Evolutionary conservation across 2,329 filamentous ascomycete genomes (phyloP).

Genomic region (Beauveria sp.): DNA sequence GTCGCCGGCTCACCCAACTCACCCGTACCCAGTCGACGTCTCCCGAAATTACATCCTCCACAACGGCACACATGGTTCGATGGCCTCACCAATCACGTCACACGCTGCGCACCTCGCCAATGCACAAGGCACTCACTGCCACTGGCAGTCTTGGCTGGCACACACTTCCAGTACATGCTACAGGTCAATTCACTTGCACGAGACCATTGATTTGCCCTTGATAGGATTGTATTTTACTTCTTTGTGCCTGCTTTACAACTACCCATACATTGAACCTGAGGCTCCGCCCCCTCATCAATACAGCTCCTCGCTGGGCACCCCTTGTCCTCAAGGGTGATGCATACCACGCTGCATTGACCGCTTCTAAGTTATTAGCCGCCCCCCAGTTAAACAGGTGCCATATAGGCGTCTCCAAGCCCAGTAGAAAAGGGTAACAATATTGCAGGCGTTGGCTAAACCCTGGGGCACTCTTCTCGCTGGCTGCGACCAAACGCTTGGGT

Average conservation of each 20-base stretch:
- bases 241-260: slow-evolving; percentile 12
- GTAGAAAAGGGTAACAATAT: background rate
- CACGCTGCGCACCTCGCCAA: background rate
- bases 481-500: slow-evolving; percentile 9
- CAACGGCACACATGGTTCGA: background rate
- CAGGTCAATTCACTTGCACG: background rate
- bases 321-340: slow-evolving; percentile 4
- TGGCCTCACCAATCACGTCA: background rate
- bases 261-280: slow-evolving; percentile 12
- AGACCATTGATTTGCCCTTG: background rate
- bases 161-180: too few relatives aligned
- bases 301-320: slow-evolving; percentile 1
- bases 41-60: slow-evolving; percentile 4
- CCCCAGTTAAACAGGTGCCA: background rate
- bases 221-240: slow-evolving; percentile 11
- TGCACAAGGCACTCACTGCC: background rate
- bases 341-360: slow-evolving; percentile 7
- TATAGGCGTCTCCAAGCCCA: slow-evolving; percentile 4
- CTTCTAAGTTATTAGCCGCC: slow-evolving; percentile 2
- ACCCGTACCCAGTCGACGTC: background rate
- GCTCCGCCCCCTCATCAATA: background rate
- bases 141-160: too few relatives aligned
- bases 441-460: background rate
- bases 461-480: background rate
- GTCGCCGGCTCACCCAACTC: background rate